phyloP scores from a whole-genome alignment of 202 grass and related monocot genomes.

The Cymbopogon flexuosus region DNA sequence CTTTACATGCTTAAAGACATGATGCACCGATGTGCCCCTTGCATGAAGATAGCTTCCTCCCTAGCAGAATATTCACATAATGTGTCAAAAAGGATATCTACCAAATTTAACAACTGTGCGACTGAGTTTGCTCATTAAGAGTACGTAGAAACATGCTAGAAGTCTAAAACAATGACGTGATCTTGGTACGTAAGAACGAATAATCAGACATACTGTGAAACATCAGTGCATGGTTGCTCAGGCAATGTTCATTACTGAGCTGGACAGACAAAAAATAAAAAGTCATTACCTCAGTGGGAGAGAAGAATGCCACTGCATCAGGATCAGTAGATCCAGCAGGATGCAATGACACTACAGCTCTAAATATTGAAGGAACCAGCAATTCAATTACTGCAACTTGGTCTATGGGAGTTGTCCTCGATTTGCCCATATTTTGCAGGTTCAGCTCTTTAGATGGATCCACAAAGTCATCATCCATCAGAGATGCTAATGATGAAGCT shows the following conservation, averaged over 20 bases:
- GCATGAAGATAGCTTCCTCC: slow-evolving; percentile 83
- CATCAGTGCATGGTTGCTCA: slow-evolving; percentile 3
- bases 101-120: background rate
- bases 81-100: slow-evolving; percentile 22
- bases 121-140: background rate
- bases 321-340: slow-evolving; percentile 79
- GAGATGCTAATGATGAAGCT: slow-evolving; percentile 58
- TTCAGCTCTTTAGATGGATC: slow-evolving; percentile 63
- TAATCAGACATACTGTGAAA: background rate
- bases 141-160: slow-evolving; percentile 11
- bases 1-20: slow-evolving; percentile 83
- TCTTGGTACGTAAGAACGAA: background rate
- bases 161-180: background rate
- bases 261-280: background rate
- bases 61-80: slow-evolving; percentile 42
- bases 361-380: slow-evolving; percentile 79
- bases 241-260: slow-evolving; percentile 6
- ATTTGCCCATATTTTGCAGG: slow-evolving; percentile 52
- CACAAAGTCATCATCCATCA: slow-evolving; percentile 54
- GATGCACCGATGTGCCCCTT: slow-evolving; percentile 72
- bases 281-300: slow-evolving; percentile 68
- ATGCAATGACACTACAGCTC: slow-evolving; percentile 92
- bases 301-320: slow-evolving; percentile 87
- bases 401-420: slow-evolving; percentile 35
- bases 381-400: slow-evolving; percentile 83